A percentile compares a stretch with the other conserved stretches of the same genome.
Evolutionary conservation across 1,284 basidiomycete species (phyloP).

Genomic region (Cryptococcus wingfieldii): DNA sequence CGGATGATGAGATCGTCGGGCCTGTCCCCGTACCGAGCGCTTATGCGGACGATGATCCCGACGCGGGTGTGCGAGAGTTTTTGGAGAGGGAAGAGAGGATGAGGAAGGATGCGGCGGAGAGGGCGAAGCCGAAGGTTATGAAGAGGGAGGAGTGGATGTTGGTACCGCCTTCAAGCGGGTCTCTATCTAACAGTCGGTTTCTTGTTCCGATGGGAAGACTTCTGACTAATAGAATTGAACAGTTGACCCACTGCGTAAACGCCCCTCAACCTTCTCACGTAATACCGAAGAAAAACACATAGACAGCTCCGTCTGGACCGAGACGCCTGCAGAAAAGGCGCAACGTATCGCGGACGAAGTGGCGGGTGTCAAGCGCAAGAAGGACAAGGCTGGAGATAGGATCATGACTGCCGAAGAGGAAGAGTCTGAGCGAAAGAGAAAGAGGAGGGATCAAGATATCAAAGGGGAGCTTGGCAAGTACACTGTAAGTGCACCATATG

Average conservation of each 20-base stretch:
- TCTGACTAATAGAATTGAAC: conserved; percentile 36
- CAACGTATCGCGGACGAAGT: conserved; percentile 81
- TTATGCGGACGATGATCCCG: conserved; percentile 52
- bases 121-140: conserved; percentile 64
- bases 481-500: conserved; percentile 57
- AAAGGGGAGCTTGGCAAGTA: conserved; percentile 68
- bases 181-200: conserved; percentile 66
- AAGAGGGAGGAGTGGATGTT: conserved; percentile 94
- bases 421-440: conserved; percentile 52
- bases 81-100: conserved; percentile 61
- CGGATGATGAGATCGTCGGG: conserved; percentile 33
- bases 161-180: conserved; percentile 73
- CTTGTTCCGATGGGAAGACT: background rate
- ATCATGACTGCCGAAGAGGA: conserved; percentile 46
- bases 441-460: conserved; percentile 64
- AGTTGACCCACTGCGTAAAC: conserved; percentile 70
- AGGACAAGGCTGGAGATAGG: conserved; percentile 47
- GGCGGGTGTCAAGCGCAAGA: conserved; percentile 71
- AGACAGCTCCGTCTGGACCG: conserved; percentile 73
- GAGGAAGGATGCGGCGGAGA: conserved; percentile 60
- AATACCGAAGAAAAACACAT: conserved; percentile 46
- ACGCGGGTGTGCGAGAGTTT: conserved; percentile 66
- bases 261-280: conserved; percentile 52
- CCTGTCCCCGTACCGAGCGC: conserved; percentile 42
- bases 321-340: conserved; percentile 81